Conservation (phyloP, 352 stramenopile genomes). For the Globisporangium irregulare region DNA sequence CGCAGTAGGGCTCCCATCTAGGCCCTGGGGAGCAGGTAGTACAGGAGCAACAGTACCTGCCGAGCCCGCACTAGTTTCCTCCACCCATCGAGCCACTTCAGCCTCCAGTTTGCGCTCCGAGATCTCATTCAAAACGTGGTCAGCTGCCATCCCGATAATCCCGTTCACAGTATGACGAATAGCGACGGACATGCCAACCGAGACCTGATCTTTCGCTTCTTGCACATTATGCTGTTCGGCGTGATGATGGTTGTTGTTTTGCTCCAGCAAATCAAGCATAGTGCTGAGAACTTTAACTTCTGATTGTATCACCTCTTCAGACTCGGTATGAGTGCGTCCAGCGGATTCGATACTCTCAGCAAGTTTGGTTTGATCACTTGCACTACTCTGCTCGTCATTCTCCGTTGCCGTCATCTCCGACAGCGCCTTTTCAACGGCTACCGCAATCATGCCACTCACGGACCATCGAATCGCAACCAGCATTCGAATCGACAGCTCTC, state of each 20-base stretch:
- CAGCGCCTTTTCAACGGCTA: conserved; percentile 36
- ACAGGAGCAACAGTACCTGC: background rate
- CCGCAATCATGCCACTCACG: conserved; percentile 38
- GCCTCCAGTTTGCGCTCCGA: conserved; percentile 10
- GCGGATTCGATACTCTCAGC: background rate
- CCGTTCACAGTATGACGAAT: conserved; percentile 30
- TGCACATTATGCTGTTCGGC: background rate
- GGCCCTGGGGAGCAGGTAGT: background rate
- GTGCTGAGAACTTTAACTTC: background rate
- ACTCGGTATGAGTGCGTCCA: background rate
- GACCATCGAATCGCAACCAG: conserved; percentile 43
- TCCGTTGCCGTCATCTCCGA: conserved; percentile 10
- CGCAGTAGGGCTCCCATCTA: background rate
- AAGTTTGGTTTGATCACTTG: background rate
- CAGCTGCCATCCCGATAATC: conserved; percentile 24
- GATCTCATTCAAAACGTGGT: conserved; percentile 22
- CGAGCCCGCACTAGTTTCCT: background rate
- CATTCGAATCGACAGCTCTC: conserved; percentile 35
- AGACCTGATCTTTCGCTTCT: conserved; percentile 17
- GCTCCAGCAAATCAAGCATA: background rate
- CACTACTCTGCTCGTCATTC: background rate
- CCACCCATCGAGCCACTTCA: conserved; percentile 11
- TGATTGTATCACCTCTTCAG: background rate
- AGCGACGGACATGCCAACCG: conserved; percentile 24
- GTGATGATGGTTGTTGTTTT: background rate